A percentile compares a stretch with the other conserved stretches of the same genome.
Conservation (phyloP, 352 stramenopile genomes). For the Phytophthora litchii region DNA sequence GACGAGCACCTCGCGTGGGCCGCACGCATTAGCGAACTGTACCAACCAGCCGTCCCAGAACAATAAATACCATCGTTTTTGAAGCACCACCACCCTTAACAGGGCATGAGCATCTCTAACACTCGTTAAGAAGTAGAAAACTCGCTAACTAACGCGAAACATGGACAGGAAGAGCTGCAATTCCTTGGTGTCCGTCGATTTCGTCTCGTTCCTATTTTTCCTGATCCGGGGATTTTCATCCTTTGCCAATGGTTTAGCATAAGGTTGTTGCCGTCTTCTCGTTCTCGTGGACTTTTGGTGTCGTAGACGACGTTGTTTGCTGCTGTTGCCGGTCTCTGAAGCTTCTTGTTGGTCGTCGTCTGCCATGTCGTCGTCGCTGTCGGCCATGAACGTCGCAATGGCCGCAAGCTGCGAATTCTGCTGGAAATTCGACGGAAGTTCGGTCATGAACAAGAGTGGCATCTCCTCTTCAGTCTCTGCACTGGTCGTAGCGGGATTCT, state of each 20-base stretch:
- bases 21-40: conserved; percentile 59
- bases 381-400: conserved; percentile 77
- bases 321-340: not conserved
- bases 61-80: conserved; percentile 6
- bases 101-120: not conserved
- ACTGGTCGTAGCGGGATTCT: not conserved
- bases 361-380: conserved; percentile 46
- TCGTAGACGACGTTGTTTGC: conserved; percentile 14
- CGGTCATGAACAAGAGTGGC: conserved; percentile 82
- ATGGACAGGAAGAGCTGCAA: conserved; percentile 65
- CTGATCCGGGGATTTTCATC: conserved; percentile 8
- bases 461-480: conserved; percentile 59
- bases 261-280: conserved; percentile 32
- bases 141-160: conserved; percentile 47
- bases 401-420: conserved; percentile 72
- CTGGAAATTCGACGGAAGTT: conserved; percentile 66
- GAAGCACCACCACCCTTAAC: not conserved
- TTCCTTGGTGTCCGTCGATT: conserved; percentile 44
- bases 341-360: conserved; percentile 10
- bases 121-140: not conserved
- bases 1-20: conserved; percentile 65
- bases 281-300: not conserved
- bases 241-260: conserved; percentile 16
- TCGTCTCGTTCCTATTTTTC: conserved; percentile 7
- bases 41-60: conserved; percentile 31